These are phyloP conservation scores for Xylaria sp. DNA, from an alignment of 2,329 filamentous ascomycete genomes.

Conservation along the genomic window DNA sequence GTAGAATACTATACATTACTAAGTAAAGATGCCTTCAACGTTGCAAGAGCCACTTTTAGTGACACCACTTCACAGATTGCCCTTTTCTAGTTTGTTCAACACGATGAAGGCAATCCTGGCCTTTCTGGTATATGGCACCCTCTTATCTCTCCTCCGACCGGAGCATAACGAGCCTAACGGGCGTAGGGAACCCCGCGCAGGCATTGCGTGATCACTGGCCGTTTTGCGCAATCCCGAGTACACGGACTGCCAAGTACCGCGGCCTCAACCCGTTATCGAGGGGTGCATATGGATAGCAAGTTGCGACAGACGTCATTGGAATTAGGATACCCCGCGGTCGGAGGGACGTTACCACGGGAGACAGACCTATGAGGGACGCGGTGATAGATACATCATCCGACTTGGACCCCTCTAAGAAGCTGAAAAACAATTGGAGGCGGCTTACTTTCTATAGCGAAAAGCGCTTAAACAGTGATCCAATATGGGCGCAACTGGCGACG, in stretches of 20 bases:
- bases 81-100: no score
- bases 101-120: no score
- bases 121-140: no score
- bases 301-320: slow-evolving; percentile 1
- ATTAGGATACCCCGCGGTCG: not conserved
- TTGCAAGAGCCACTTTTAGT: not conserved
- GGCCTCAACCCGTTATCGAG: slow-evolving; percentile 1
- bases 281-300: slow-evolving; percentile 4
- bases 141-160: slow-evolving; percentile 10
- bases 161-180: slow-evolving; percentile 9
- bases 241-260: slow-evolving; percentile 4
- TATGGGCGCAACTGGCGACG: slow-evolving; percentile 10
- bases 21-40: not conserved
- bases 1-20: not conserved
- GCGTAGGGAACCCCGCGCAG: slow-evolving; percentile 13
- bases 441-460: not conserved
- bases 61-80: no score
- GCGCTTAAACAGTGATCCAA: not conserved
- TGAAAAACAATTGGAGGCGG: not conserved
- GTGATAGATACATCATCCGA: not conserved
- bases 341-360: not conserved
- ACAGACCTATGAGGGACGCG: not conserved
- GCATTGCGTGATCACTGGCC: slow-evolving; percentile 22
- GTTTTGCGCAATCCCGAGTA: slow-evolving; percentile 18
- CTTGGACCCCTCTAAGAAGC: not conserved